Evolutionary conservation across 1,284 basidiomycete genomes (phyloP).

Genomic region (Malassezia equina): DNA sequence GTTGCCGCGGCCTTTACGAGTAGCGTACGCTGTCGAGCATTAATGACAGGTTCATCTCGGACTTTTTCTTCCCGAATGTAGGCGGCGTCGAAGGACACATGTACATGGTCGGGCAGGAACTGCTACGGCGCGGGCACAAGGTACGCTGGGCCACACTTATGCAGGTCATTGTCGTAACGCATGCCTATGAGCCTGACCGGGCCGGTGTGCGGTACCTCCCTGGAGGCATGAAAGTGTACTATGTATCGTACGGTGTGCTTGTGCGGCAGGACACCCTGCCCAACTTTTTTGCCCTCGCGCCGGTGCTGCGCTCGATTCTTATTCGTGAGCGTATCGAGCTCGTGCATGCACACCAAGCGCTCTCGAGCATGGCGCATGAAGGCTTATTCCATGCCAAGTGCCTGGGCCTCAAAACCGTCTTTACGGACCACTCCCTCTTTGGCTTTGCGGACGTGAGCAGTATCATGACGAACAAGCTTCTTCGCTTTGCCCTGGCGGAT

Average conservation of each 20-base stretch:
- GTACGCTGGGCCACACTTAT: conserved; percentile 49
- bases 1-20: neutral
- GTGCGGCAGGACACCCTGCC: conserved; percentile 67
- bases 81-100: conserved; percentile 97
- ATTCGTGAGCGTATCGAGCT: conserved; percentile 76
- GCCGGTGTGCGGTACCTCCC: conserved; percentile 82
- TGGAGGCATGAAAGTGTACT: conserved; percentile 75
- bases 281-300: conserved; percentile 82
- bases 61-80: conserved; percentile 90
- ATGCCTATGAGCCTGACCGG: conserved; percentile 73
- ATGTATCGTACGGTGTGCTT: conserved; percentile 78
- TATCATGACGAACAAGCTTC: conserved; percentile 89
- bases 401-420: conserved; percentile 64
- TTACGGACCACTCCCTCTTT: conserved; percentile 94
- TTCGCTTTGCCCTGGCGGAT: conserved; percentile 73
- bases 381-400: conserved; percentile 67
- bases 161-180: conserved; percentile 87
- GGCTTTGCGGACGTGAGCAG: conserved; percentile 91
- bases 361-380: conserved; percentile 84
- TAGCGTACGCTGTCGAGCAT: conserved; percentile 12
- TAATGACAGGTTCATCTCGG: conserved; percentile 70
- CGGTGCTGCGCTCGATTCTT: conserved; percentile 78
- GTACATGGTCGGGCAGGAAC: conserved; percentile 56
- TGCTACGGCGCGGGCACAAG: conserved; percentile 75
- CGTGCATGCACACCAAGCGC: conserved; percentile 82